Base-by-base conservation (phyloP, 495 filamentous ascomycete species). In the Aspergillus biplanus region DNA sequence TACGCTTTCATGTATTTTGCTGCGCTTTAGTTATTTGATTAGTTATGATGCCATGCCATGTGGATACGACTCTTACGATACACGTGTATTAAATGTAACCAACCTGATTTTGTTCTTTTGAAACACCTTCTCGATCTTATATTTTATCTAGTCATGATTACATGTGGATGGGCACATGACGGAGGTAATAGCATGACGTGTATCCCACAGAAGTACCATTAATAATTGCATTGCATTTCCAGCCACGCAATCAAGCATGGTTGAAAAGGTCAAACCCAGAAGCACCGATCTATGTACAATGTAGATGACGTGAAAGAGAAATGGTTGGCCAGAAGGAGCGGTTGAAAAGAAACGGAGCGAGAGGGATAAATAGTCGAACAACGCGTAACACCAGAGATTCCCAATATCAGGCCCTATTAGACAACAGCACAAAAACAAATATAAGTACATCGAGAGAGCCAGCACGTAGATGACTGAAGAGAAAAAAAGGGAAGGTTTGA, bases 161-260 rank as follows among this genome's bases (percentile, higher is more conserved):
- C 1, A 27, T 27, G 21, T 27, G 21, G 21, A 27, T 27, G 21
- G 21, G 21, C 21, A 27, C 21, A 27, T 27, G 21, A 27, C 2
- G 21, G 21, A 27, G 21, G 21, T 2, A 27, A 27, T 27, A 27
- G 21, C 21, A 27, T 27, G 21, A 27, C 21, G 21, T 27, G 21
- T 27, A 27, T 27, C 2, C 21, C 47, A 50, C 2, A 21, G 8
- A 50, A 31, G 47, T 50, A 50, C 16, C 21, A 50, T 50, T 18
- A 21, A 27, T 18, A 50, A 50, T 50, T 50, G n/a, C 11, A 44
- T 44, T 44, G 39, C 39, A 50, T 50, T 61, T 37, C 48, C 44
- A 46, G 49, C 58, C 58, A 61, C 33, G 58, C 58, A 61, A 42
- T 61, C 37, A 35, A 61, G 59, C 52, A 54, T 44, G 59, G 58